Percentiles rank a stretch among this genome's conserved stretches.
These are phyloP conservation scores for Ceratobasidium sp. DNA, from an alignment of 1,284 basidiomycete species.

Conservation along the genomic window DNA sequence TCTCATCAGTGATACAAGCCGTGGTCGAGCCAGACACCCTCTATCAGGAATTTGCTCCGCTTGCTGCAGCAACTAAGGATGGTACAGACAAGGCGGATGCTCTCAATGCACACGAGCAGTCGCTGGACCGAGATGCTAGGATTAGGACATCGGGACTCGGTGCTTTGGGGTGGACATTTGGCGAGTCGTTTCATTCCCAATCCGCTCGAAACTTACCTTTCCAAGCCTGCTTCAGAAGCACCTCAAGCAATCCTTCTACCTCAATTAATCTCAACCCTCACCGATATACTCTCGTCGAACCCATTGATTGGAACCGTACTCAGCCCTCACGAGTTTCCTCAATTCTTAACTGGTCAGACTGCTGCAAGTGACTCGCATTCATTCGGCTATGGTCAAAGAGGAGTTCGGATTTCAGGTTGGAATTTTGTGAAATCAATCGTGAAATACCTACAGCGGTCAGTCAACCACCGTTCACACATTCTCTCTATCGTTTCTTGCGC, in stretches of 20 bases:
- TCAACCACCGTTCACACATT: background rate
- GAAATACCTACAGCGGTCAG: slow-evolving; percentile 27
- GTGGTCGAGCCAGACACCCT: slow-evolving; percentile 71
- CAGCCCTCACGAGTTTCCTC: slow-evolving; percentile 62
- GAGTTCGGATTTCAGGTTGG: slow-evolving; percentile 35
- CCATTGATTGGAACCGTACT: slow-evolving; percentile 73
- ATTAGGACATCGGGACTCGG: slow-evolving; percentile 81
- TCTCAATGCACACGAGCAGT: slow-evolving; percentile 71
- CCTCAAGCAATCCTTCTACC: slow-evolving; percentile 54
- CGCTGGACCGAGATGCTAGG: slow-evolving; percentile 74
- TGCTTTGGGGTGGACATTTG: slow-evolving; percentile 74
- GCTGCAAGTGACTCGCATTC: slow-evolving; percentile 59
- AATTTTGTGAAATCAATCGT: slow-evolving; percentile 23
- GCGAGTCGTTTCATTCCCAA: slow-evolving; percentile 60
- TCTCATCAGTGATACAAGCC: slow-evolving; percentile 68
- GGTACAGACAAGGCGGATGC: slow-evolving; percentile 65
- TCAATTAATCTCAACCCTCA: slow-evolving; percentile 54
- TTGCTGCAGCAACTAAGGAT: slow-evolving; percentile 22
- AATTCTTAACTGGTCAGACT: slow-evolving; percentile 59
- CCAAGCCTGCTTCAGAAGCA: slow-evolving; percentile 37
- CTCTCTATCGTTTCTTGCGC: too few species aligned
- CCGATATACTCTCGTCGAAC: slow-evolving; percentile 63
- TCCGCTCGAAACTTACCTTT: slow-evolving; percentile 32
- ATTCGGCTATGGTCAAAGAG: slow-evolving; percentile 23
- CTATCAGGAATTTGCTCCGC: slow-evolving; percentile 41